phyloP scores from a whole-genome alignment of 768 basidiomycete species.

The Hypholoma sublateritium region DNA sequence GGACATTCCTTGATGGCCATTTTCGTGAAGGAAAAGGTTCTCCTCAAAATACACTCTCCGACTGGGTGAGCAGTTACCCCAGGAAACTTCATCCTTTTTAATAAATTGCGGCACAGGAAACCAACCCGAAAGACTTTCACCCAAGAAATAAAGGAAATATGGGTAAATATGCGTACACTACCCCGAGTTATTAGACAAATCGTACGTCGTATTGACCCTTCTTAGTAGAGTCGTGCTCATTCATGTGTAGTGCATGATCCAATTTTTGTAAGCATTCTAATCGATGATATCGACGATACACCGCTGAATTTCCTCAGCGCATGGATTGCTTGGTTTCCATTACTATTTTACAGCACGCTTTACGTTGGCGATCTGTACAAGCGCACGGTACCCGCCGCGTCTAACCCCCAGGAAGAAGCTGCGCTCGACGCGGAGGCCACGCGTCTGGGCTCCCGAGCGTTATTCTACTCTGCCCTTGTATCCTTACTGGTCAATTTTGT shows the following conservation, averaged over 20 bases:
- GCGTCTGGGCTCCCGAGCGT: slow-evolving; percentile 78
- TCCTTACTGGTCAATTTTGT: slow-evolving; percentile 66
- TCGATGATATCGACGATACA: slow-evolving; percentile 28
- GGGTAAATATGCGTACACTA: slow-evolving; percentile 64
- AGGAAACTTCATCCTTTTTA: neutral
- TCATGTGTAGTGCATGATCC: neutral
- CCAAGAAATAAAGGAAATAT: slow-evolving; percentile 64
- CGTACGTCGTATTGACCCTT: slow-evolving; percentile 42
- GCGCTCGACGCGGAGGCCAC: slow-evolving; percentile 68
- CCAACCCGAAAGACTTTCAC: slow-evolving; percentile 27
- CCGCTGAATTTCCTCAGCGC: slow-evolving; percentile 41
- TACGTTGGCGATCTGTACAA: slow-evolving; percentile 90
- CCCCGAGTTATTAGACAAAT: slow-evolving; percentile 80
- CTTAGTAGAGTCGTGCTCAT: neutral
- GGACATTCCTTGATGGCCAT: slow-evolving; percentile 65
- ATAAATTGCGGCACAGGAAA: slow-evolving; percentile 18
- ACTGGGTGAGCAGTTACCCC: slow-evolving; percentile 15
- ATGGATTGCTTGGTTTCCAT: slow-evolving; percentile 92
- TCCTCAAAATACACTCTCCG: slow-evolving; percentile 37
- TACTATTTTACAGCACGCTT: slow-evolving; percentile 84
- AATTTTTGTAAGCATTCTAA: slow-evolving; percentile 70
- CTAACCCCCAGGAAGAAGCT: slow-evolving; percentile 24
- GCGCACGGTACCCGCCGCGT: slow-evolving; percentile 32
- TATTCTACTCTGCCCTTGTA: slow-evolving; percentile 76
- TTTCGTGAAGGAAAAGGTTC: slow-evolving; percentile 71